Base-by-base conservation (phyloP, 495 filamentous ascomycete genomes). In the Xylaria venustula region DNA sequence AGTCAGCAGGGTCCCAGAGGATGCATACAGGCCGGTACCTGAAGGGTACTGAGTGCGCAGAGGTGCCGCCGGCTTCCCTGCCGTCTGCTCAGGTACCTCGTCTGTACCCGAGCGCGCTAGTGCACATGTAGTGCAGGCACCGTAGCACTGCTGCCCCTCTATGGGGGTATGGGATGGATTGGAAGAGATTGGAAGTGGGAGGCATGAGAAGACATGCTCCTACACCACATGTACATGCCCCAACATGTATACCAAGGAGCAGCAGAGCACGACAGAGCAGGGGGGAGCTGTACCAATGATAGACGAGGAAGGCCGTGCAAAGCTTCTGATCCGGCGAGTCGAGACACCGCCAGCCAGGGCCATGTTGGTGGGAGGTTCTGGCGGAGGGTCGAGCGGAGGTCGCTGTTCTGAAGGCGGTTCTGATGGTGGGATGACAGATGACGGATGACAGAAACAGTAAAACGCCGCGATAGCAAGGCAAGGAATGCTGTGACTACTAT, bases 1-100 rank as follows among this genome's bases (percentile, higher is more conserved):
- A 54, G 58, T 61, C 30, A 61, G 58, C 58, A 61, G 50, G 49
- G 50, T 59, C 17, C 44, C 22, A n/a, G 19, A 17, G 30, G 20
- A 7, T 42, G 34, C 51, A 26, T 20, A 42, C 28, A 19, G 14
- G 22, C 26, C 7, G 30, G 30, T 34, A 34, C 30, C 5, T 11
- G 5, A 11, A 34, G 30, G 30, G 30, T 34, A 34, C 30, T n/a
- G n/a, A n/a, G 11, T 34, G 30, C 30, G 30, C 30, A 5, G 30
- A 34, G 30, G 30, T 34, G 11, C 30, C 30, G 30, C 5, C 30
- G 30, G 11, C n/a, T n/a, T n/a, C n/a, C n/a, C n/a, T n/a, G n/a
- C n/a, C n/a, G n/a, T n/a, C n/a, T n/a, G n/a, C 30, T 34, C 11
- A 34, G 30, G 30, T 34, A 34, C n/a, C n/a, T n/a, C n/a, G n/a